Evolutionary conservation across 1,284 basidiomycete genomes (phyloP).

Genomic region (Pseudozyma thailandica): DNA sequence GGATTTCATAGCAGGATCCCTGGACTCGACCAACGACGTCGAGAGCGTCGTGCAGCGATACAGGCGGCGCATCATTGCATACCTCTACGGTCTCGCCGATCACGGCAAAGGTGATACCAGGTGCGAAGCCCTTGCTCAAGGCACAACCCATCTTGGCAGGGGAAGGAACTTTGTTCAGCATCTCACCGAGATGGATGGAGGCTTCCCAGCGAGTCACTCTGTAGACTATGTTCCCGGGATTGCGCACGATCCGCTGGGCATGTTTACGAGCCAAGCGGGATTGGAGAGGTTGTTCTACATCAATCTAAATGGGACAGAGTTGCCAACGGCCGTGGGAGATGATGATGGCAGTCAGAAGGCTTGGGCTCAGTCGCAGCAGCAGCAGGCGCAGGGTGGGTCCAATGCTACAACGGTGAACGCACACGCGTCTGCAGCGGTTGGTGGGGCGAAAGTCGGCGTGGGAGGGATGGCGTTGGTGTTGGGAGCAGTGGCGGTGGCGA

Average conservation of each 20-base stretch:
- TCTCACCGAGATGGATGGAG: slow-evolving; percentile 25
- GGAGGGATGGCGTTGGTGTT: no score
- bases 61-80: slow-evolving; percentile 36
- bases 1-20: slow-evolving; percentile 44
- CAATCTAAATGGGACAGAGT: slow-evolving; percentile 48
- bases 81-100: slow-evolving; percentile 46
- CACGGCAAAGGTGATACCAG: slow-evolving; percentile 42
- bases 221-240: slow-evolving; percentile 48
- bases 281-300: slow-evolving; percentile 52
- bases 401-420: no score
- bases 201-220: slow-evolving; percentile 33
- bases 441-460: no score
- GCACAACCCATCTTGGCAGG: slow-evolving; percentile 40
- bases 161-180: slow-evolving; percentile 48
- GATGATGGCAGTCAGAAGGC: no score
- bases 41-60: slow-evolving; percentile 46
- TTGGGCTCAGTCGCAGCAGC: no score
- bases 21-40: slow-evolving; percentile 43
- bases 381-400: no score
- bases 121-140: slow-evolving; percentile 47
- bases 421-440: no score
- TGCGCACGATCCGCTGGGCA: slow-evolving; percentile 43
- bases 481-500: no score
- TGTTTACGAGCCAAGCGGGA: slow-evolving; percentile 45
- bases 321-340: slow-evolving; percentile 47